Base-by-base conservation (phyloP, 2,329 filamentous ascomycete species). In the Aspergillus intermedius region DNA sequence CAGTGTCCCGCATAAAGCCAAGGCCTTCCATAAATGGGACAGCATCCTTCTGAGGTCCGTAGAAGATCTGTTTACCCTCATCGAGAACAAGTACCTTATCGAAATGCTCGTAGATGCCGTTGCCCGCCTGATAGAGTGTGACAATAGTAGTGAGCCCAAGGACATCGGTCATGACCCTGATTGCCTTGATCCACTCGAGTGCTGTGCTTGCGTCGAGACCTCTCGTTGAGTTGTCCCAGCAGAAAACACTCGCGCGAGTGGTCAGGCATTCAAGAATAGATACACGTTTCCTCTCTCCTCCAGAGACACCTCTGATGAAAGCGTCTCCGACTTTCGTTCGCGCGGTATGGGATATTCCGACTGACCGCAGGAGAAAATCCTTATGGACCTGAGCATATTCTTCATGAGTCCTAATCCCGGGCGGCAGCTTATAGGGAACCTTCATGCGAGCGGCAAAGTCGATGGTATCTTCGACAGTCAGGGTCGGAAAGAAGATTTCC, bases 11-110 rank as follows among this genome's bases (percentile, higher is more conserved):
- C 19, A 80, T 58, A 57, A 88, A 87, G 0, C 84, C 84, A 1
- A 82, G 67, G 0, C 72, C 65, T 57, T 86, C 81, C 75, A 87
- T 83, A 57, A 83, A 87, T 0, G 80, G 78, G 3, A 74, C 68
- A 0, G 84, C 84, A 50, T 82, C 72, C 5, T 73, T 66, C 54
- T 74, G 69, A 0, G 82, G 76, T 0, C 84, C 84, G 54, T 84
- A 86, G 68, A 77, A 87, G 42, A 86, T 75, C 55, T 87, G 65
- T 51, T 81, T 80, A 42, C 84, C 84, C 49, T 81, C 77, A 42
- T 87, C 82, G 3, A 87, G 73, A 8, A 87, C 77, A 0, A 87
- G 71, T 0, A 86, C 82, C 59, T 87, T 87, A 61, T 87, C 83
- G 60, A 87, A 87, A 0, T 82, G 73, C 21, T 84, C 72, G 60